Conservation (phyloP, 179 eudicot genomes). For the Amaranthus tricolor region DNA sequence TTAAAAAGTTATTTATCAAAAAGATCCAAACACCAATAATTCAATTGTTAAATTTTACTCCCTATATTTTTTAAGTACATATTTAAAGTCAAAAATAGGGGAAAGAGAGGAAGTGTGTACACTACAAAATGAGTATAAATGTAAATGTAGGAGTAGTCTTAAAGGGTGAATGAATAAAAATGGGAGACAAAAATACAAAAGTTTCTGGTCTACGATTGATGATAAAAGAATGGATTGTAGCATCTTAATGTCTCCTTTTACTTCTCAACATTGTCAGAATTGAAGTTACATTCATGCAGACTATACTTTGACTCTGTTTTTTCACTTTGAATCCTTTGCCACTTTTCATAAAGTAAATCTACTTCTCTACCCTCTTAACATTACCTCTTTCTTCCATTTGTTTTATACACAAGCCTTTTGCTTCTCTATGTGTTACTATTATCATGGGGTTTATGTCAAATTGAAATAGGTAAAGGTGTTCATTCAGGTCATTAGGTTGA, state of each 20-base stretch:
- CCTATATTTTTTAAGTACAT: too few species aligned
- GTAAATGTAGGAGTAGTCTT: background rate
- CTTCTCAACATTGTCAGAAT: slow-evolving; percentile 23
- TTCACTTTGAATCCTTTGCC: slow-evolving; percentile 2
- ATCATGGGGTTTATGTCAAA: too few species aligned
- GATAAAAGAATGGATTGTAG: background rate
- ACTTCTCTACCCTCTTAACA: background rate
- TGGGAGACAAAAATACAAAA: slow-evolving; percentile 15
- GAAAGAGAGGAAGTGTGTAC: background rate
- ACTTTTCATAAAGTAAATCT: background rate
- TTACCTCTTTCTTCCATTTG: background rate
- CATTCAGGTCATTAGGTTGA: too few species aligned
- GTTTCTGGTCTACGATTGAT: background rate
- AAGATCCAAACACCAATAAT: too few species aligned
- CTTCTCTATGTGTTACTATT: background rate
- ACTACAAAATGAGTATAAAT: background rate
- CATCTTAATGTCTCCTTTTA: slow-evolving; percentile 16
- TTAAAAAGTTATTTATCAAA: too few species aligned
- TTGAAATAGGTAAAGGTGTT: too few species aligned
- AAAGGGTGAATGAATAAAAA: background rate
- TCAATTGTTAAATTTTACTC: too few species aligned
- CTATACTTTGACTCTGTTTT: slow-evolving; percentile 12
- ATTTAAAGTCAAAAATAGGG: slow-evolving; percentile 10
- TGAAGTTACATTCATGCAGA: slow-evolving; percentile 16
- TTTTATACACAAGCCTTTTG: background rate